Evolutionary conservation across 805 yeast genomes (phyloP), one percentile per base, ranked within the genome.

Genomic region (Yamadazyma scolyti): DNA sequence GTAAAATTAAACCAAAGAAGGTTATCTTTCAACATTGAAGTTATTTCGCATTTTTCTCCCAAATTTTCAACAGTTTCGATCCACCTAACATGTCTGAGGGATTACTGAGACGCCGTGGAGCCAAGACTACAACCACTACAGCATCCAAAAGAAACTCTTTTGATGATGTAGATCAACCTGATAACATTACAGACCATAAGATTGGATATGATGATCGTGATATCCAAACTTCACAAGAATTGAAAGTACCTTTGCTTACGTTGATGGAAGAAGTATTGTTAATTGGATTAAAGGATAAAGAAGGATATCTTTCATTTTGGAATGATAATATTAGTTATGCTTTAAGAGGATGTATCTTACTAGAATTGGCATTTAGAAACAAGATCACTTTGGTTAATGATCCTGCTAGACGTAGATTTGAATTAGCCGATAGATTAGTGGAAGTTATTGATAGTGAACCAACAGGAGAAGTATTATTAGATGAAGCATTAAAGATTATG

Each of bases 241-340:
- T 60, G 31, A 61, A 65, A 28, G 57, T 66, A 17, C 98, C 98
- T 1, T 65, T 77, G 25, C 68, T 93, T 44, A 93, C 98, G 1
- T 64, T 93, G 44, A 88, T 93, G 96, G 98, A 93, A 59, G 98
- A 93, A 60, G 96, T 93, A 5, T 66, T 93, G 43, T 71, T 93
- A 41, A 74, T 93, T 66, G 98, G 98, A 4, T 71, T 93, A 43
- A 89, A 90, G 52, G 97, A 93, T 60, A 83, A 84, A 47, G 97
- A 93, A 59, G 98, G 98, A 9, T 88, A 90, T 57, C 68, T 93
- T 26, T 87, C 96, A 17, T 93, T 93, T 61, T 93, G 98, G 98
- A 93, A 93, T 55, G 98, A 93, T 60, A 89, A 87, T 59, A 89
- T 93, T 33, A 87, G 97, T 15, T 93, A 93, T 62, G 96, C 97